These are phyloP conservation scores for Cordyceps pruinosa DNA, from an alignment of 2,329 filamentous ascomycete genomes.

Conservation along the genomic window DNA sequence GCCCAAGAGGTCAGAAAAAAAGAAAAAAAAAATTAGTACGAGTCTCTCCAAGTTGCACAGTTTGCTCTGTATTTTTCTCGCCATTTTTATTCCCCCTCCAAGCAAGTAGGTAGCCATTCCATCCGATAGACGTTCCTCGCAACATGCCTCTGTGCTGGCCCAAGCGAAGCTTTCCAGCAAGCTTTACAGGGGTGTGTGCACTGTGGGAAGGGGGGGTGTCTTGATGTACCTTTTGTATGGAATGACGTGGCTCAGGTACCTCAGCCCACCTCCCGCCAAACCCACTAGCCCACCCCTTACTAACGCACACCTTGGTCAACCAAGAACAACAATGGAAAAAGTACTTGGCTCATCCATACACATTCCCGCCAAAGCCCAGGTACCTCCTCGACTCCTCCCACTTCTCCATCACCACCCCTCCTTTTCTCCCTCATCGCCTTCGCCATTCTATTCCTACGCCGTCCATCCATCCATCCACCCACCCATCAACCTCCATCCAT, in stretches of 20 bases:
- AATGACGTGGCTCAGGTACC: no score
- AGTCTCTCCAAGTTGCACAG: not conserved
- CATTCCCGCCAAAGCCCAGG: not conserved
- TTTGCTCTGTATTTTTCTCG: not conserved
- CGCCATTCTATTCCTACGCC: not conserved
- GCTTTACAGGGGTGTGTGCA: not conserved
- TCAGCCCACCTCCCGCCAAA: no score
- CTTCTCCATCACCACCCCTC: not conserved
- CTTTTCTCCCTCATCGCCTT: not conserved
- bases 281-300: not conserved
- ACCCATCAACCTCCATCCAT: not conserved
- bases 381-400: not conserved
- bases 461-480: not conserved
- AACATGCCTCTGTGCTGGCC: no score
- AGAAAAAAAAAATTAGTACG: not conserved
- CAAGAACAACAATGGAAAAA: no score
- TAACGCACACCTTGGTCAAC: not conserved
- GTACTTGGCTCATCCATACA: not conserved
- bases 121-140: not conserved
- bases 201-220: not conserved
- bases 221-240: no score
- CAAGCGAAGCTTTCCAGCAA: not conserved
- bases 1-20: no score
- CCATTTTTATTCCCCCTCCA: not conserved
- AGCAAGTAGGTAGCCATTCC: not conserved